Percentiles rank a stretch among this genome's conserved stretches.
These are phyloP conservation scores for Starmerella bombicola DNA, from an alignment of 805 yeast genomes.

Conservation along the genomic window DNA sequence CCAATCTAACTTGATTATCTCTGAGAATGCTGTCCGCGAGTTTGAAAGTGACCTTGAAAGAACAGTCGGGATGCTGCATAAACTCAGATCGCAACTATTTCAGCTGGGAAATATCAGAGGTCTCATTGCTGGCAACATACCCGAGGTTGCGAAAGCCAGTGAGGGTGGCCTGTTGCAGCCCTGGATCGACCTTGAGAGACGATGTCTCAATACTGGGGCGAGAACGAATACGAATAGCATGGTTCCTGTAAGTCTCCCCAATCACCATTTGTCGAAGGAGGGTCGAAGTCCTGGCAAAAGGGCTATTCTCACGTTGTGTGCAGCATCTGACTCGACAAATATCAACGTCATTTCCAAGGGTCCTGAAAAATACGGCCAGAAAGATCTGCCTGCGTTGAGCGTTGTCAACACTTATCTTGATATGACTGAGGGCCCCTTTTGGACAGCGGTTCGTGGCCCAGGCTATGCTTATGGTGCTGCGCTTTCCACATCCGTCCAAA, in stretches of 20 bases:
- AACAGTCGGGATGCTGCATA: constrained; percentile 41
- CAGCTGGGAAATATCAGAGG: constrained; percentile 49
- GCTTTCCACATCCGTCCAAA: constrained; percentile 40
- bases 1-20: constrained; percentile 50
- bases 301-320: constrained; percentile 57
- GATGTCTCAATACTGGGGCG: neutral
- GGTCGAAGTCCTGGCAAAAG: constrained; percentile 42
- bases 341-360: constrained; percentile 47
- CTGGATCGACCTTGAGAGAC: constrained; percentile 36
- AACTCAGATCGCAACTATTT: constrained; percentile 42
- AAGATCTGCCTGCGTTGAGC: constrained; percentile 57
- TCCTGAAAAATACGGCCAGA: constrained; percentile 42
- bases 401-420: constrained; percentile 66
- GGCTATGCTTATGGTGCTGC: constrained; percentile 88
- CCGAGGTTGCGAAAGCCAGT: constrained; percentile 37
- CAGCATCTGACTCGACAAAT: constrained; percentile 75
- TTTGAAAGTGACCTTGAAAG: constrained; percentile 38
- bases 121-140: constrained; percentile 57
- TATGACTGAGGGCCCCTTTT: constrained; percentile 90
- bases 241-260: constrained; percentile 32
- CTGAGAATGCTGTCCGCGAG: constrained; percentile 46
- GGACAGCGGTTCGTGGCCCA: constrained; percentile 91
- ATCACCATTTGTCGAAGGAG: constrained; percentile 40
- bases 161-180: constrained; percentile 21
- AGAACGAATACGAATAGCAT: neutral